Conservation (phyloP, 1,139 yeast genomes). For the Nakaseomyces kungkrabaensis region DNA sequence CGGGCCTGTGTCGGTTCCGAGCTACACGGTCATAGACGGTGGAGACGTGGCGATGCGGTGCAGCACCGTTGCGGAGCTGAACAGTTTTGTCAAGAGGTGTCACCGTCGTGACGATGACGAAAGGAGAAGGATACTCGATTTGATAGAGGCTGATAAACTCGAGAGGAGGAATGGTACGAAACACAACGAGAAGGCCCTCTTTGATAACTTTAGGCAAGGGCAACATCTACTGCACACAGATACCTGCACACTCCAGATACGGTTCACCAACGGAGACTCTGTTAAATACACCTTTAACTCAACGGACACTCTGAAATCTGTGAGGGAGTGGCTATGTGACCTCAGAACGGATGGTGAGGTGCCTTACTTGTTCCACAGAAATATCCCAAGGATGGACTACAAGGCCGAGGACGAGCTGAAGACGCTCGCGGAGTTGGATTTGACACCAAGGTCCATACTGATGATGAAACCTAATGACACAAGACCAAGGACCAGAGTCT, state of each 20-base stretch:
- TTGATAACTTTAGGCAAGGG: background rate
- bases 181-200: background rate
- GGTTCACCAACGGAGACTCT: conserved; percentile 20
- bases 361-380: conserved; percentile 39
- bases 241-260: conserved; percentile 19
- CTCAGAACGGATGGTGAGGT: conserved; percentile 39
- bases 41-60: background rate
- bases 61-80: background rate
- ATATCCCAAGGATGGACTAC: conserved; percentile 36
- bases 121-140: background rate
- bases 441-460: conserved; percentile 56
- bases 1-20: background rate
- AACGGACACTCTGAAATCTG: conserved; percentile 30
- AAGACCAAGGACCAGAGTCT: background rate
- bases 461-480: conserved; percentile 42
- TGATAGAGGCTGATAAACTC: background rate
- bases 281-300: conserved; percentile 19
- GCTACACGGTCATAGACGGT: background rate
- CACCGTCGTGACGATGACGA: background rate
- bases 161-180: background rate
- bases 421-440: conserved; percentile 38
- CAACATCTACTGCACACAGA: background rate
- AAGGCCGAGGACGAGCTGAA: conserved; percentile 43
- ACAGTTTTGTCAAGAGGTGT: background rate
- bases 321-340: conserved; percentile 51